Evolutionary conservation across 768 basidiomycete species (phyloP).

Genomic region (Stropharia rugosoannulata): DNA sequence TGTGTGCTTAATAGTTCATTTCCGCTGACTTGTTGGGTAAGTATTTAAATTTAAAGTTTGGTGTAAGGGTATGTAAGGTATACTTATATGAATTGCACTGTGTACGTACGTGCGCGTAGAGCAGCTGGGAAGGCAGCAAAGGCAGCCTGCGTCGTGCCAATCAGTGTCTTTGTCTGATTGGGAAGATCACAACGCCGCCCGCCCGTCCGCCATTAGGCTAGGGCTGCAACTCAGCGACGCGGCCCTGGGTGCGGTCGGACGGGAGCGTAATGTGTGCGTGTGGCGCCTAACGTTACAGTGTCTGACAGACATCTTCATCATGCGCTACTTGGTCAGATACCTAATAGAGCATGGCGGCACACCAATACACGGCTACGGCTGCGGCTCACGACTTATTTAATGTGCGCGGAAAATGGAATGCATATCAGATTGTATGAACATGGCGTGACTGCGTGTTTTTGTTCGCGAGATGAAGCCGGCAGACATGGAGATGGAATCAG

Average conservation of each 20-base stretch:
- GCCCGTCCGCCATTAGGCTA: background rate
- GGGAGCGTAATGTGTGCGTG: background rate
- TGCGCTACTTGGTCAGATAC: background rate
- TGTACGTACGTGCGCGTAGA: background rate
- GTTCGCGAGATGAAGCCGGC: constrained; percentile 15
- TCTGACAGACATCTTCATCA: constrained; percentile 3
- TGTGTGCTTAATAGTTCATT: background rate
- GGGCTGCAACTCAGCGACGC: too few relatives aligned
- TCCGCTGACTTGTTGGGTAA: background rate
- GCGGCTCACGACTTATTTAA: background rate
- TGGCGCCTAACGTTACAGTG: background rate
- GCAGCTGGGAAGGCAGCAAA: too few relatives aligned
- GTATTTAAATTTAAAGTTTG: too few relatives aligned
- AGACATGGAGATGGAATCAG: constrained; percentile 14
- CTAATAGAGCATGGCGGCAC: too few relatives aligned
- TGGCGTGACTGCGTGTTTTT: constrained; percentile 7
- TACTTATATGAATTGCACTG: background rate
- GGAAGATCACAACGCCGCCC: constrained; percentile 1
- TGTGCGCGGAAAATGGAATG: constrained; percentile 14
- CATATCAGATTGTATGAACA: constrained; percentile 11
- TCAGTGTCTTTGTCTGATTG: background rate
- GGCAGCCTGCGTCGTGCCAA: too few relatives aligned
- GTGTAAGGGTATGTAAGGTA: too few relatives aligned
- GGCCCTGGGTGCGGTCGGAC: background rate
- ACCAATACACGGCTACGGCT: too few relatives aligned